Conservation (phyloP, 2,329 filamentous ascomycete species). For the Claviceps cyperi region DNA sequence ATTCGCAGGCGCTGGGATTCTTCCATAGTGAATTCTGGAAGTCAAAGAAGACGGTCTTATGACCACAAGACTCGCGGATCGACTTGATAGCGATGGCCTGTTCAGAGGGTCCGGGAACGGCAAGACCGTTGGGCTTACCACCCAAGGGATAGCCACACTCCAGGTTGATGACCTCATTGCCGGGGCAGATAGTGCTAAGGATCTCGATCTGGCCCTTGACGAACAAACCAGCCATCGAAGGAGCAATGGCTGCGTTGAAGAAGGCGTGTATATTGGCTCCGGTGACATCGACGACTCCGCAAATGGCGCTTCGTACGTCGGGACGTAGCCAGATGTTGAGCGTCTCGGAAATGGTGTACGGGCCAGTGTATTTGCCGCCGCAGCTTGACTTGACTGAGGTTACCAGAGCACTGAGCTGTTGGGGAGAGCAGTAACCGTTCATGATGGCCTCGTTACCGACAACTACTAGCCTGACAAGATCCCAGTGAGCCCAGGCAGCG, state of each 20-base stretch:
- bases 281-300: conserved; percentile 60
- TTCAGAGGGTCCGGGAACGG: conserved; percentile 50
- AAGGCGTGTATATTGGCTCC: conserved; percentile 85
- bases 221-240: conserved; percentile 59
- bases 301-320: conserved; percentile 45
- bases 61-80: conserved; percentile 52
- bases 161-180: conserved; percentile 63
- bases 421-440: conserved; percentile 51
- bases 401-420: conserved; percentile 58
- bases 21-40: conserved; percentile 76
- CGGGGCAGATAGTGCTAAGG: conserved; percentile 54
- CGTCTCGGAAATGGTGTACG: conserved; percentile 75
- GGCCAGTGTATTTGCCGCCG: conserved; percentile 54
- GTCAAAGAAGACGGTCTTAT: conserved; percentile 67
- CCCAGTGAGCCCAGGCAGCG: conserved; percentile 58
- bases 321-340: conserved; percentile 60
- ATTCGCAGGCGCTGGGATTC: conserved; percentile 47
- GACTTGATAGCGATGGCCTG: conserved; percentile 59
- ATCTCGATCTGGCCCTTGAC: conserved; percentile 58
- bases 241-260: conserved; percentile 62
- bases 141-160: conserved; percentile 80
- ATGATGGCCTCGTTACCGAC: conserved; percentile 87
- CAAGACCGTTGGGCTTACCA: conserved; percentile 56
- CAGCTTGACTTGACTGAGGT: conserved; percentile 48
- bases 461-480: conserved; percentile 63